phyloP scores from a whole-genome alignment of 768 basidiomycete species.

The Tulasnella sp. region DNA sequence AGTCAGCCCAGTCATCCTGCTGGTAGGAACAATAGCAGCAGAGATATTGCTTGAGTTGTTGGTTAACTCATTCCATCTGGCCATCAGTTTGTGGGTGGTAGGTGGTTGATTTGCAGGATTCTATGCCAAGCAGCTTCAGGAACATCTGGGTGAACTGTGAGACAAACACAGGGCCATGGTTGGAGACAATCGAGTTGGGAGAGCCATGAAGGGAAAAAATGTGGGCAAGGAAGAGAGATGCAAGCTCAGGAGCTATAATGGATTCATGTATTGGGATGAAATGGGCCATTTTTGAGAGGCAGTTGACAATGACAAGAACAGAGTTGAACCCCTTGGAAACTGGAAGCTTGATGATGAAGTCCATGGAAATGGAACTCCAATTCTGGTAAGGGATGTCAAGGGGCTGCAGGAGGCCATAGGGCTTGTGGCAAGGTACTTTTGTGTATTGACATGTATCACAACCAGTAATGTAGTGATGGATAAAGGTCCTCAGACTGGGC shows the following conservation, averaged over 20 bases:
- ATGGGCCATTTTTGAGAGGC: constrained; percentile 32
- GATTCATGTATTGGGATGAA: constrained; percentile 31
- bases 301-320: constrained; percentile 32
- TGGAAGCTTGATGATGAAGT: constrained; percentile 32
- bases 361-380: constrained; percentile 30
- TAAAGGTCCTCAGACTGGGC: constrained; percentile 25
- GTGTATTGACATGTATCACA: constrained; percentile 17
- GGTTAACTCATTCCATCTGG: constrained; percentile 27
- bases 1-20: constrained; percentile 35
- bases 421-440: not conserved
- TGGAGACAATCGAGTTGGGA: not conserved
- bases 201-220: constrained; percentile 23
- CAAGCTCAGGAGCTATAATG: constrained; percentile 27
- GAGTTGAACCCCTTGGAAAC: constrained; percentile 19
- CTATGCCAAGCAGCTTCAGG: constrained; percentile 20
- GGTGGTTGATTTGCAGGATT: constrained; percentile 27
- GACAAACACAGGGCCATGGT: constrained; percentile 6
- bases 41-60: constrained; percentile 31
- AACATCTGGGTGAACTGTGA: constrained; percentile 13
- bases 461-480: constrained; percentile 28
- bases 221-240: constrained; percentile 29
- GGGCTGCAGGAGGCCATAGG: constrained; percentile 13
- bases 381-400: constrained; percentile 18
- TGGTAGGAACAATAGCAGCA: constrained; percentile 28
- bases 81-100: constrained; percentile 37